Base-by-base conservation (phyloP, 768 basidiomycete genomes). In the Podaxis mareebaensis region DNA sequence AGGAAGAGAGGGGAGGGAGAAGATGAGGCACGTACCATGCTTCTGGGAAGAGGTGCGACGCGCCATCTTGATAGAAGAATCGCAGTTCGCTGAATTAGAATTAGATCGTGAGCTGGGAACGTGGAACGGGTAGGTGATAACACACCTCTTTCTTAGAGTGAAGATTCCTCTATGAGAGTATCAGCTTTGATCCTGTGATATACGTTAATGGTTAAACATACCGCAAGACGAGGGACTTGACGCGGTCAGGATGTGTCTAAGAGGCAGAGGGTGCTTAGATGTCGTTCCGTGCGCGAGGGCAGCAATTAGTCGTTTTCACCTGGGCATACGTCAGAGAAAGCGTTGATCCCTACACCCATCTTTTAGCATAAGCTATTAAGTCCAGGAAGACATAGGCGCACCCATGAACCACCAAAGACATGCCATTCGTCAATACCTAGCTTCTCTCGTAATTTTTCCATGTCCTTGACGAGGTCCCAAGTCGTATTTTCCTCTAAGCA, bases 391-490 rank as follows among this genome's bases (percentile, higher is more conserved):
- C 26, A 13, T 20, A 30, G n/a, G 72, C 79, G 55, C 67, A 90
- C 91, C 95, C 95, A 96, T 54, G 90, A 93, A 8, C 95, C 95
- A 30, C 96, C 96, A 71, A 98, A 97, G 28, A 97, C 92, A 61
- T 96, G 88, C 95, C 95, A 97, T 70, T 87, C 92, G 20, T 92
- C 88, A 61, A 98, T 82, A 46, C 76, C 76, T 15, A 98, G 82
- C 63, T 90, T 83, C 71, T 89, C 80, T 61, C 96, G 83, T 26
- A 96, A 77, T 69, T 79, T 89, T 72, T 98, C 96, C 10, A 95
- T 86, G 70, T 98, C 96, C 66, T 85, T 90, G 26, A 98, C 93
- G 46, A 96, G 86, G 71, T 94, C 90, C 93, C 92, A 95, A 4
- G 95, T 97, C 2, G 94, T 97, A 75, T 98, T 98, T 56, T 95